Conservation (phyloP, 169 alveolate genomes). For the Eimeria brunetti region DNA sequence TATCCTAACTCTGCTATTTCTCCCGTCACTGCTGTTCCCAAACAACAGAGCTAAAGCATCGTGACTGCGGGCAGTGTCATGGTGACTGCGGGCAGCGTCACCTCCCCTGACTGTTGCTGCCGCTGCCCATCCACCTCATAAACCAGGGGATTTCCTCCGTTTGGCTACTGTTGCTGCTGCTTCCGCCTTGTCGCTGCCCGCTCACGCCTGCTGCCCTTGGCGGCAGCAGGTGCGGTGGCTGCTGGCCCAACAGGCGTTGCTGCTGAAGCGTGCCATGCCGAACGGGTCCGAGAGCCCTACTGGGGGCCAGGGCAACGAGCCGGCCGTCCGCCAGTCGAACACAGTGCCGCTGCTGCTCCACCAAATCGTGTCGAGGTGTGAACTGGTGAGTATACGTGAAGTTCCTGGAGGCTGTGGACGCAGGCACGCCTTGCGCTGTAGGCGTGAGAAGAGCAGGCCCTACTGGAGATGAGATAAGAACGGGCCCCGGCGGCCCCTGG, state of each 20-base stretch:
- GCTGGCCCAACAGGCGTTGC: slow-evolving; percentile 15
- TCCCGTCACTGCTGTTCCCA: not conserved
- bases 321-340: slow-evolving; percentile 49
- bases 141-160: slow-evolving; percentile 49
- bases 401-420: slow-evolving; percentile 12
- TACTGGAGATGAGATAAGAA: slow-evolving; percentile 1
- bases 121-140: slow-evolving; percentile 63
- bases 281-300: slow-evolving; percentile 37
- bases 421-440: slow-evolving; percentile 18
- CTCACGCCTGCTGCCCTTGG: slow-evolving; percentile 22
- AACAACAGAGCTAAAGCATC: slow-evolving; percentile 1
- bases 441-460: slow-evolving; percentile 31
- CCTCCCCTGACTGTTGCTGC: slow-evolving; percentile 50
- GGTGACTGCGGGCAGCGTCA: not conserved
- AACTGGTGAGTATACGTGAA: slow-evolving; percentile 5
- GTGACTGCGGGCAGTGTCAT: slow-evolving; percentile 1
- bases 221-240: slow-evolving; percentile 7
- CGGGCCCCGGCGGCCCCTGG: slow-evolving; percentile 55
- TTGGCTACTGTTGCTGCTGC: slow-evolving; percentile 20
- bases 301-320: slow-evolving; percentile 47
- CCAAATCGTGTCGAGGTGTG: slow-evolving; percentile 2
- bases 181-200: slow-evolving; percentile 7
- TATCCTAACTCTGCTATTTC: not conserved
- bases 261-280: slow-evolving; percentile 34
- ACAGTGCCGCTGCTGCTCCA: slow-evolving; percentile 71